These are phyloP conservation scores for Neopestalotiopsis sp. DNA, from an alignment of 2,329 filamentous ascomycete genomes.

Conservation along the genomic window DNA sequence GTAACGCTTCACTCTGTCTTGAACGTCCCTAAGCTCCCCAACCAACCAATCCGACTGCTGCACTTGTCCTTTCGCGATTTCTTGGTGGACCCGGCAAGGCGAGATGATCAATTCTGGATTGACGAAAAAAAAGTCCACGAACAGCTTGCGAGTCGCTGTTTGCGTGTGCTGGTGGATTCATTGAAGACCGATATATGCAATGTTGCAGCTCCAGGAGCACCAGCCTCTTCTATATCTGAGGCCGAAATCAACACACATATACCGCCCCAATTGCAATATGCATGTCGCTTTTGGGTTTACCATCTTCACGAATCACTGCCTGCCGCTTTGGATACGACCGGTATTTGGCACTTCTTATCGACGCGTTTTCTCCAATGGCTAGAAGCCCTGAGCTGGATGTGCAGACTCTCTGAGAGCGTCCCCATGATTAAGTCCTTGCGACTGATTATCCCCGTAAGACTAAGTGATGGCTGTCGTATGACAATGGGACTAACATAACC, in stretches of 20 bases:
- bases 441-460: conserved; percentile 21
- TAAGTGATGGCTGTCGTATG: conserved; percentile 18
- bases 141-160: conserved; percentile 3
- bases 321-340: background rate
- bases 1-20: conserved; percentile 5
- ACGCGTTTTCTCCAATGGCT: conserved; percentile 47
- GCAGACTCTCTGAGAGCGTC: conserved; percentile 25
- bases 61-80: conserved; percentile 18
- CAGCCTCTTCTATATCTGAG: conserved; percentile 27
- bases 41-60: background rate
- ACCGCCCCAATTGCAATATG: conserved; percentile 41
- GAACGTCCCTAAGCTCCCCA: background rate
- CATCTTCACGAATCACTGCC: conserved; percentile 35
- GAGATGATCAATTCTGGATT: conserved; percentile 7
- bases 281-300: conserved; percentile 44
- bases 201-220: conserved; percentile 30
- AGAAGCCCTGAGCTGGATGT: conserved; percentile 42
- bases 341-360: conserved; percentile 35
- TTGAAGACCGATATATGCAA: conserved; percentile 31
- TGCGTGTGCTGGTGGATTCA: conserved; percentile 23
- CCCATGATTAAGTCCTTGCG: conserved; percentile 16
- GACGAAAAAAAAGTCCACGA: background rate
- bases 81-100: conserved; percentile 10
- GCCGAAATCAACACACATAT: conserved; percentile 28
- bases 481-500: no score